Conservation (phyloP, 2,329 filamentous ascomycete species). For the Penicillium sp. region DNA sequence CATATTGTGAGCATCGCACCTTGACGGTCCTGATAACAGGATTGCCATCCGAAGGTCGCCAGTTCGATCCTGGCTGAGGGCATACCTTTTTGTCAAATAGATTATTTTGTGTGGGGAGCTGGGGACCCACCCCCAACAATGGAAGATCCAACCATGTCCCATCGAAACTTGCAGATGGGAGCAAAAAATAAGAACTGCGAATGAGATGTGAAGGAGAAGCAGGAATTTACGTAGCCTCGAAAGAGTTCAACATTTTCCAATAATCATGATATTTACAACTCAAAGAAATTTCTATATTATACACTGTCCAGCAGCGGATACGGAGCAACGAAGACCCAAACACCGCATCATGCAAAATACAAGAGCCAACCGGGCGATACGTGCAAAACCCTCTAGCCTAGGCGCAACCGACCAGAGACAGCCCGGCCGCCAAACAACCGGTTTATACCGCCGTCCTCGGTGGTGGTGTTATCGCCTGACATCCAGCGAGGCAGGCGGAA, state of each 20-base stretch:
- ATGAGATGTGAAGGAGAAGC: too few species aligned
- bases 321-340: slow-evolving; percentile 6
- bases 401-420: slow-evolving; percentile 39
- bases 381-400: slow-evolving; percentile 25
- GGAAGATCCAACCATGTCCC: too few species aligned
- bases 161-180: too few species aligned
- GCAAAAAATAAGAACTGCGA: too few species aligned
- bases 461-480: slow-evolving; percentile 54
- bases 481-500: slow-evolving; percentile 82
- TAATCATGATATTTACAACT: slow-evolving; percentile 16
- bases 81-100: slow-evolving; percentile 9
- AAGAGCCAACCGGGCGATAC: slow-evolving; percentile 4
- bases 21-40: slow-evolving; percentile 25
- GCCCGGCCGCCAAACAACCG: slow-evolving; percentile 43
- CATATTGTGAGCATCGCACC: slow-evolving; percentile 14
- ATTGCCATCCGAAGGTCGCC: slow-evolving; percentile 26
- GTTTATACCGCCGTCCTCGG: slow-evolving; percentile 31
- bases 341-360: slow-evolving; percentile 15
- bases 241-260: too few species aligned
- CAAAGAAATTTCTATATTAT: slow-evolving; percentile 15
- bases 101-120: neutral
- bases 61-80: slow-evolving; percentile 27
- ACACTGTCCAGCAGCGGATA: slow-evolving; percentile 22
- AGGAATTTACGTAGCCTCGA: too few species aligned
- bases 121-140: neutral